Evolutionary conservation across 2,329 filamentous ascomycete genomes (phyloP), one percentile per base, ranked within the genome.

Genomic region (Cordyceps cateniannulata): DNA sequence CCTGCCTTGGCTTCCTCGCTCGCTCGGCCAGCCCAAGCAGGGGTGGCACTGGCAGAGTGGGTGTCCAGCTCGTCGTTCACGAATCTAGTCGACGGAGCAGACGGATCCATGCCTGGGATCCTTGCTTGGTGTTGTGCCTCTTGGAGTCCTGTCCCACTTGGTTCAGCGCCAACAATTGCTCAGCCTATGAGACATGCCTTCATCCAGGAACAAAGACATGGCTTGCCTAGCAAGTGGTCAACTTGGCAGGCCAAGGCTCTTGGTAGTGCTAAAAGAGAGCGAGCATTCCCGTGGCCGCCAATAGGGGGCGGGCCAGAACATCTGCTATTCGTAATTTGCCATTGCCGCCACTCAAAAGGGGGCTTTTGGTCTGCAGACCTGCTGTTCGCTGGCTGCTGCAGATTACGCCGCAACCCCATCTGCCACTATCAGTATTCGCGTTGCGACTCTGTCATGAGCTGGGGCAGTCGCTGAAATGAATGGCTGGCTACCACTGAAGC

Each of bases 61-160:
- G 10, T 38, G 5, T 47, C n/a, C 22, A 24, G 44, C 22, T 24
- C 22, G 55, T 38, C 45, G 55, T 58, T 58, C 55, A 58, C 45
- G 45, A 58, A 38, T 50, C 45, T 50, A n/a, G 45, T 58, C 32
- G 45, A 42, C 32, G 45, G 40, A 47, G 27, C 14, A 29, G n/a
- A 56, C n/a, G 44, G 40, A 44, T 44, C 40, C 27, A 58, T 58
- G 27, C 27, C 27, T 29, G 27, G 44, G 40, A 44, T 44, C 40
- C 27, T 50, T 58, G 55, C 55, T 50, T 58, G 55, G 55, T 50
- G 18, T 50, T 50, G 55, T 42, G 55, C 45, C 55, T 47, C 52
- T 29, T 29, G 27, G 27, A 29, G 27, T 8, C 8, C 5, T 3
- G 55, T 50, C 32, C 55, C 55, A 50, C 55, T 24, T 25, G 55